A percentile compares a stretch with the other conserved stretches of the same genome.
phyloP scores from a whole-genome alignment of 2,329 filamentous ascomycete species.

The Apiospora aurea region DNA sequence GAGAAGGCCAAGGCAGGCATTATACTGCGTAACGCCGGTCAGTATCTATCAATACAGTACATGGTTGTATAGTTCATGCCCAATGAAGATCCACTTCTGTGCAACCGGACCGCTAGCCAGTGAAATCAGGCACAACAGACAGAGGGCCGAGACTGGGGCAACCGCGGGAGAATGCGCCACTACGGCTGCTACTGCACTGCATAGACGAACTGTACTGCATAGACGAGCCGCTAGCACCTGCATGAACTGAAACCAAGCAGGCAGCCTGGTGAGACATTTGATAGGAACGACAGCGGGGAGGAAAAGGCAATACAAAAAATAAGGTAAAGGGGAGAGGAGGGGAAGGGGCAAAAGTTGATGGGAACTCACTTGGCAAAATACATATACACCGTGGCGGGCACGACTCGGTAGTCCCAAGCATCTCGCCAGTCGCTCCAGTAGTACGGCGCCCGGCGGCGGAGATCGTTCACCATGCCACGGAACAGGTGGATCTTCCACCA shows the following conservation, averaged over 20 bases:
- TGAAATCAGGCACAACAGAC: neutral
- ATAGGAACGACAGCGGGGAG: neutral
- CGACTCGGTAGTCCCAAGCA: slow-evolving; percentile 88
- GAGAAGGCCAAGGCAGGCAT: slow-evolving; percentile 88
- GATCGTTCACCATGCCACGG: slow-evolving; percentile 80
- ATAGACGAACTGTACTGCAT: too few relatives aligned
- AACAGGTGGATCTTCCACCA: slow-evolving; percentile 84
- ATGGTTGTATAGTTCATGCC: neutral
- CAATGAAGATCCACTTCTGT: neutral
- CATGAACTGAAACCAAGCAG: neutral
- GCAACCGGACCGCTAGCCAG: neutral
- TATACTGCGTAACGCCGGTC: slow-evolving; percentile 63
- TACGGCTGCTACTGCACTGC: neutral
- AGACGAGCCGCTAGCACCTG: neutral
- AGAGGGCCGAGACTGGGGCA: neutral
- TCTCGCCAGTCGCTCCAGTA: slow-evolving; percentile 86
- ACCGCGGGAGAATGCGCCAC: neutral
- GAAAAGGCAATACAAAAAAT: neutral
- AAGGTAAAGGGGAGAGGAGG: neutral
- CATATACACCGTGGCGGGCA: slow-evolving; percentile 90
- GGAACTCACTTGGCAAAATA: slow-evolving; percentile 84
- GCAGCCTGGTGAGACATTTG: neutral
- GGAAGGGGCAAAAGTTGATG: neutral
- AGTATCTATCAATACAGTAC: slow-evolving; percentile 25
- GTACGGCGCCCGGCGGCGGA: slow-evolving; percentile 76